phyloP scores from a whole-genome alignment of 2,329 filamentous ascomycete species.

The Beauveria caledonica region DNA sequence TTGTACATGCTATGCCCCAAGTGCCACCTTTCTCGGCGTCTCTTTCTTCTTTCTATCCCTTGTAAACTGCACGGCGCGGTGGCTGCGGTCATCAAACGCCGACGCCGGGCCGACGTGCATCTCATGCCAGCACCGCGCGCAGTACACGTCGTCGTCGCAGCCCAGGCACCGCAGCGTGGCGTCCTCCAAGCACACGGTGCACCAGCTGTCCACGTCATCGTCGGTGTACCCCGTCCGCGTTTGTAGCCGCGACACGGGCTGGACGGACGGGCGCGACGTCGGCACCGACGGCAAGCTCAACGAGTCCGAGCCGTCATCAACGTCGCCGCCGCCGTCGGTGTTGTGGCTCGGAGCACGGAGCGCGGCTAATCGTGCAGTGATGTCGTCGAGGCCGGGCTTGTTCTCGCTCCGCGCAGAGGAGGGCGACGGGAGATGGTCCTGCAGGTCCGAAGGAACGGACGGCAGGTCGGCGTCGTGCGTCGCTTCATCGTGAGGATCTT shows the following conservation, averaged over 20 bases:
- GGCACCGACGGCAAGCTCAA: constrained; percentile 42
- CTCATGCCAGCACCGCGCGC: constrained; percentile 69
- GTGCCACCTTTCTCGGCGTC: constrained; percentile 24
- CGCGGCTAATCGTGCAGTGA: constrained; percentile 45
- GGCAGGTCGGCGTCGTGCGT: constrained; percentile 28
- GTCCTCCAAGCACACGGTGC: constrained; percentile 74
- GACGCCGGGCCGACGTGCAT: constrained; percentile 65
- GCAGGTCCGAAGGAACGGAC: constrained; percentile 35
- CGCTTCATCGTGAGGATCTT: constrained; percentile 12
- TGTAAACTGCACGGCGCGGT: constrained; percentile 56
- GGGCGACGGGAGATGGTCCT: constrained; percentile 24
- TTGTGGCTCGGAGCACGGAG: constrained; percentile 30
- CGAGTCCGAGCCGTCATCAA: constrained; percentile 22
- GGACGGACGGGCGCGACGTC: constrained; percentile 38
- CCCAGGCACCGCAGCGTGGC: constrained; percentile 64
- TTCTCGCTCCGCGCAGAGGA: constrained; percentile 15
- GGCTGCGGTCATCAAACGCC: constrained; percentile 60
- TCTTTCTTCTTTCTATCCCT: constrained; percentile 26
- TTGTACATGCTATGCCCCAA: constrained; percentile 25
- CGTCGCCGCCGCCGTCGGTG: constrained; percentile 13
- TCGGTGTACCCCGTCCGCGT: constrained; percentile 47
- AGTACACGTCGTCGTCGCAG: constrained; percentile 68
- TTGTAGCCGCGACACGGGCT: constrained; percentile 29
- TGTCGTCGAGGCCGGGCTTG: constrained; percentile 31
- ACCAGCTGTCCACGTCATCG: constrained; percentile 69